Percentiles rank a stretch among this genome's conserved stretches.
phyloP scores from a whole-genome alignment of 768 basidiomycete genomes.

The Leccinum ochraceum region DNA sequence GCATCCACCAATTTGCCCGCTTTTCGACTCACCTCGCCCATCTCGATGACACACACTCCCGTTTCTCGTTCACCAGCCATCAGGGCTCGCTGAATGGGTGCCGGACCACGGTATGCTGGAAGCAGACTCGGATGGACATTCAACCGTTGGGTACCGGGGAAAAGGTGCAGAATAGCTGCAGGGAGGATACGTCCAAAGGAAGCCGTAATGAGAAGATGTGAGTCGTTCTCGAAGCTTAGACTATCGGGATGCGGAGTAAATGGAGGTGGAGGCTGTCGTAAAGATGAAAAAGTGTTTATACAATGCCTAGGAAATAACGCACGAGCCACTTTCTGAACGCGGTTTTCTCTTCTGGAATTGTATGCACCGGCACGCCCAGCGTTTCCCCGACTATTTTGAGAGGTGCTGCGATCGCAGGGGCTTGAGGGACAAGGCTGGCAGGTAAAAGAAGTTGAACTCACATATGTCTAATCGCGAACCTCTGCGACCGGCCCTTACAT shows the following conservation, averaged over 20 bases:
- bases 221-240: slow-evolving; percentile 27
- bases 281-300: slow-evolving; percentile 16
- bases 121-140: slow-evolving; percentile 92
- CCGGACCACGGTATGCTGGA: slow-evolving; percentile 85
- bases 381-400: slow-evolving; percentile 44
- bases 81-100: slow-evolving; percentile 74
- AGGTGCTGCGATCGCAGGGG: slow-evolving; percentile 48
- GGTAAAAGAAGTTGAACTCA: slow-evolving; percentile 23
- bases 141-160: slow-evolving; percentile 58
- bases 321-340: slow-evolving; percentile 71
- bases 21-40: slow-evolving; percentile 54
- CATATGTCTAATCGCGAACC: slow-evolving; percentile 57
- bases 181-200: slow-evolving; percentile 91
- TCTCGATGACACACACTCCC: slow-evolving; percentile 80
- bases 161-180: slow-evolving; percentile 56
- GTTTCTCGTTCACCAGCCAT: slow-evolving; percentile 65
- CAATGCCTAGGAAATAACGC: slow-evolving; percentile 19
- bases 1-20: slow-evolving; percentile 68
- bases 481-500: slow-evolving; percentile 62
- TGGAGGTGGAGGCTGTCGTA: slow-evolving; percentile 43
- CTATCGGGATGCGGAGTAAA: slow-evolving; percentile 24
- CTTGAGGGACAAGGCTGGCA: background rate
- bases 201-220: slow-evolving; percentile 77
- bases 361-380: slow-evolving; percentile 53
- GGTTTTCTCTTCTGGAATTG: slow-evolving; percentile 57